A percentile compares a stretch with the other conserved stretches of the same genome.
These are phyloP conservation scores for Salvia hispanica DNA, from an alignment of 257 asterid genomes.

Conservation along the genomic window DNA sequence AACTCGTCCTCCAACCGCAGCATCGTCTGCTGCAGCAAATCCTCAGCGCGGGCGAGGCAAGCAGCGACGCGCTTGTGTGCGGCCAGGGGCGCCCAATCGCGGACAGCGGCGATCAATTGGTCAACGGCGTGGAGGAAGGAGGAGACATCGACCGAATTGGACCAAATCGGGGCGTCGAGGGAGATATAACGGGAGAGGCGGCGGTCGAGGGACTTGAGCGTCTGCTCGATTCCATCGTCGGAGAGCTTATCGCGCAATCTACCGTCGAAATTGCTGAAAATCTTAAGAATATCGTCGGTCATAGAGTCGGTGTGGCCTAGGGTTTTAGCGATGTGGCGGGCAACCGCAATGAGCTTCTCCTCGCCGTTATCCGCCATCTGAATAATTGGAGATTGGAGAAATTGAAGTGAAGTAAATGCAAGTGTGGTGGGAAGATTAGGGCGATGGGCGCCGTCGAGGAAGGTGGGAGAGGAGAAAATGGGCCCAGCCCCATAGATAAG, in stretches of 20 bases:
- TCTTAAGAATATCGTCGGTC: conserved; percentile 80
- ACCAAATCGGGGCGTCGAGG: conserved; percentile 51
- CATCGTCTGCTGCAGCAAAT: conserved; percentile 72
- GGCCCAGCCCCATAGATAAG: conserved; percentile 34
- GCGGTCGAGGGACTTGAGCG: conserved; percentile 59
- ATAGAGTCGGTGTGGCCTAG: conserved; percentile 74
- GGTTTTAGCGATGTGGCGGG: conserved; percentile 83
- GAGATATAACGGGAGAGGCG: conserved; percentile 59
- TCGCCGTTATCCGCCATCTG: conserved; percentile 79
- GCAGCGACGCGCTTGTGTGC: conserved; percentile 48
- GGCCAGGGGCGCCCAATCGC: conserved; percentile 58
- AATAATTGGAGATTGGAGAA: too few relatives aligned
- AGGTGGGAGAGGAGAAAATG: conserved; percentile 23
- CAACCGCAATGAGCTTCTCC: conserved; percentile 74
- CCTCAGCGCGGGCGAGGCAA: conserved; percentile 67
- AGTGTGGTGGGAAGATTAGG: background rate
- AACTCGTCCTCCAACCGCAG: conserved; percentile 76
- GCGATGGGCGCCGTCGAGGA: conserved; percentile 30
- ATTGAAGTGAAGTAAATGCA: background rate
- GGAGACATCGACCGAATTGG: conserved; percentile 45
- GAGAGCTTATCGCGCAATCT: conserved; percentile 58
- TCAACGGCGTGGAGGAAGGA: conserved; percentile 64
- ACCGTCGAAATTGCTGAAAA: conserved; percentile 75
- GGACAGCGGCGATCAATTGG: conserved; percentile 46
- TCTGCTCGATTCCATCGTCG: conserved; percentile 57